Evolutionary conservation across 2,329 filamentous ascomycete genomes (phyloP).

Genomic region (Bipolaris zeicola): DNA sequence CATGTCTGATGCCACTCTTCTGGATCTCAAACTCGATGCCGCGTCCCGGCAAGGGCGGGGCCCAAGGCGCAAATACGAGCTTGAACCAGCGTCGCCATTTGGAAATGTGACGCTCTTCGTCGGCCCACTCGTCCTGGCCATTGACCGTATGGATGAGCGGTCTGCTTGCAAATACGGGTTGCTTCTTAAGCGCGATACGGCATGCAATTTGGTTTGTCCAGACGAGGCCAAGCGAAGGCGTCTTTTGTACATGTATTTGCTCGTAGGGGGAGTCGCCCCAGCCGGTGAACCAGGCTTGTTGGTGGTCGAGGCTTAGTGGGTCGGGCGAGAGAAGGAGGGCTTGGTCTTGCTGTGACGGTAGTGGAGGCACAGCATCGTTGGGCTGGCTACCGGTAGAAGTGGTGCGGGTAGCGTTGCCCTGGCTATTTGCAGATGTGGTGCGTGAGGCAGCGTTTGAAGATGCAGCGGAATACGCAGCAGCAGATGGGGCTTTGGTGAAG

Average conservation of each 20-base stretch:
- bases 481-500: conserved; percentile 57
- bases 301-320: conserved; percentile 78
- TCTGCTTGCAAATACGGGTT: conserved; percentile 56
- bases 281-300: conserved; percentile 93
- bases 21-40: conserved; percentile 75
- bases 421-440: conserved; percentile 16
- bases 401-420: neutral
- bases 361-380: conserved; percentile 12
- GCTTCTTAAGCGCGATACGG: conserved; percentile 79
- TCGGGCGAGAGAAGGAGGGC: conserved; percentile 51
- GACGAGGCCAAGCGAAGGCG: conserved; percentile 82
- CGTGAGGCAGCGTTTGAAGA: conserved; percentile 24
- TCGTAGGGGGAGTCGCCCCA: conserved; percentile 72
- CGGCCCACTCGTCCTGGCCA: conserved; percentile 45
- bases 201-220: conserved; percentile 90
- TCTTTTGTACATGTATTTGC: conserved; percentile 63
- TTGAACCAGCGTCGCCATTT: conserved; percentile 80
- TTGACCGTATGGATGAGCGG: conserved; percentile 35
- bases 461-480: too few species aligned
- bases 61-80: conserved; percentile 87
- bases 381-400: conserved; percentile 36
- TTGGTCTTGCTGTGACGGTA: conserved; percentile 24
- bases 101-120: conserved; percentile 51
- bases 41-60: conserved; percentile 56
- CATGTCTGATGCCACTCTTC: conserved; percentile 33